Evolutionary conservation across 306 rosid genomes (phyloP), one percentile per base, ranked within the genome.

Genomic region (Quercus glauca): DNA sequence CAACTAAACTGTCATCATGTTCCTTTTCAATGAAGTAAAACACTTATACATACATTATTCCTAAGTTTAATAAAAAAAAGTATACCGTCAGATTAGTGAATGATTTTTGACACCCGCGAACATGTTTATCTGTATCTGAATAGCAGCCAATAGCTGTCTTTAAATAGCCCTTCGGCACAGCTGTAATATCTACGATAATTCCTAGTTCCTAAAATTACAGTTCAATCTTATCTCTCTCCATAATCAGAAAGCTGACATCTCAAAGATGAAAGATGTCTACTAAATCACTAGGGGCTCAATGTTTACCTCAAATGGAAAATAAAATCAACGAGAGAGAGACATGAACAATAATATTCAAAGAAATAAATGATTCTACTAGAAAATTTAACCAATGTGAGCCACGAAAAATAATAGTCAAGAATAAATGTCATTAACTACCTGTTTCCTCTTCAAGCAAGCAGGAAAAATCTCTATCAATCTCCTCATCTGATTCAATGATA

Each of bases 401-500:
- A 49, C 1, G 43, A 10, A 43, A 19, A 64, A 65, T 15, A n/a
- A 23, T 56, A 11, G 68, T 43, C 6, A 49, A 70, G 51, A 78
- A 67, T 28, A 41, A 45, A 71, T 64, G 84, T 61, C 58, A 77
- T 74, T 49, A 80, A 78, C 73, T 82, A 94, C 99, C 98, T 90
- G 91, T 51, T 51, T 80, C 82, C 64, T 84, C 90, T 60, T 82
- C 87, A 67, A 84, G 35, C 89, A 92, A 81, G 88, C 90, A 96
- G 83, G 93, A 88, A 83, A 93, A 89, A 72, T 83, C 90, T 84
- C 74, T 86, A 59, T 87, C 91, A 7, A 78, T 75, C 80, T 96
- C 99, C 86, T 93, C 99, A 71, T 96, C 99, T 2, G 98, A 91
- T 69, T 91, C 98, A 58, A 93, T 88, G 81, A 90, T 74, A 76